phyloP scores from a whole-genome alignment of 2,329 filamentous ascomycete genomes.

The Pseudogymnoascus sp. region DNA sequence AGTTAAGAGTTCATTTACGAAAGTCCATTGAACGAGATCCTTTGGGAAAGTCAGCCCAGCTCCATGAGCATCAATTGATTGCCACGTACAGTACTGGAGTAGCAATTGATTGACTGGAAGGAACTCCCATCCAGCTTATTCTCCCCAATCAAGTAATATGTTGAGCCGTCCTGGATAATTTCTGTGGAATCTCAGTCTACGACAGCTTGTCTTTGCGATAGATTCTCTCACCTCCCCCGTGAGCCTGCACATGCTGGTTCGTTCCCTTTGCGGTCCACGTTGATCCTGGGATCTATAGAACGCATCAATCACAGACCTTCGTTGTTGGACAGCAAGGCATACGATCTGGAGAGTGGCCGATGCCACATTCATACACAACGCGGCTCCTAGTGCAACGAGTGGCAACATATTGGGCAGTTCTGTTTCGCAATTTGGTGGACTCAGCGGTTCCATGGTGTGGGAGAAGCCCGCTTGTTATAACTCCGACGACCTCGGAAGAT shows the following conservation, averaged over 20 bases:
- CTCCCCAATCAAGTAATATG: slow-evolving; percentile 58
- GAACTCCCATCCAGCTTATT: slow-evolving; percentile 55
- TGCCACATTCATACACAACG: slow-evolving; percentile 9
- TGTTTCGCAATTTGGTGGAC: not conserved
- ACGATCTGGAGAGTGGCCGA: slow-evolving; percentile 10
- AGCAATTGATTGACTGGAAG: slow-evolving; percentile 62
- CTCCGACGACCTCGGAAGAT: not conserved
- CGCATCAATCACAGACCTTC: not conserved
- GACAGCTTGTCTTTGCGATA: slow-evolving; percentile 24
- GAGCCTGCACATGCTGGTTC: slow-evolving; percentile 54
- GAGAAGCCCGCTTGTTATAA: not conserved
- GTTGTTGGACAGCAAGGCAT: not conserved
- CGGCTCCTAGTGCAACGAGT: not conserved
- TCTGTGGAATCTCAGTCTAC: not conserved
- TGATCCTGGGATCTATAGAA: slow-evolving; percentile 21
- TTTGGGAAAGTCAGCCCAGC: not conserved
- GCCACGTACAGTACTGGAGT: slow-evolving; percentile 40
- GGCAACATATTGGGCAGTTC: not conserved
- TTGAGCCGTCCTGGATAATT: slow-evolving; percentile 2
- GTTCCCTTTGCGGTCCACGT: slow-evolving; percentile 24
- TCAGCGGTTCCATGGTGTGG: not conserved
- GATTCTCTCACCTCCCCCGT: slow-evolving; percentile 50
- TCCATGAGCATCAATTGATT: not conserved
- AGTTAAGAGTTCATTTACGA: slow-evolving; percentile 50
- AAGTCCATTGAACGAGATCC: slow-evolving; percentile 57